Evolutionary conservation across 1,284 basidiomycete genomes (phyloP), one percentile per base, ranked within the genome.

Genomic region (Puccinia hordei): DNA sequence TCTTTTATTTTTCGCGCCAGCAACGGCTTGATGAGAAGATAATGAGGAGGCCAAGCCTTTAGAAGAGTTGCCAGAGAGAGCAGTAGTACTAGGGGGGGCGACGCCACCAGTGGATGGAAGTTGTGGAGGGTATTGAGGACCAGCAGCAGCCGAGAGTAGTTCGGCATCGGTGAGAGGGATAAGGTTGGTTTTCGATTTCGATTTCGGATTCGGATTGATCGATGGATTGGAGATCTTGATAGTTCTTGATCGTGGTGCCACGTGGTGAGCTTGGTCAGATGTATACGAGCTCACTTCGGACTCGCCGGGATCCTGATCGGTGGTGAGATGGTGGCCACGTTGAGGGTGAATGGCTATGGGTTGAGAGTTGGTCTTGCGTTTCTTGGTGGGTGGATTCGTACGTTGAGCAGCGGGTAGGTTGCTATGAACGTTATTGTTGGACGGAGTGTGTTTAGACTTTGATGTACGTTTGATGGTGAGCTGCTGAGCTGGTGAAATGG

Each of bases 141-240:
- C 57, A 33, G 57, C 57, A 30, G 76, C 76, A n/a, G 66, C 66
- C 3, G 76, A 69, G 35, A 78, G 66, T 24, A 78, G 41, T 69
- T 78, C 76, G 38, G 76, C 76, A 61, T 78, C 76, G n/a, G 66
- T 57, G 13, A 78, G 53, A 44, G 76, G 76, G 4, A 46, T 27
- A 17, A 78, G 33, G n/a, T 78, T 69, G 9, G 66, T 22, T 78
- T 41, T 68, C 51, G 35, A 13, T 24, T 59, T 71, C n/a, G 38
- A 46, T 6, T 77, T 66, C n/a, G 63, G 63, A 33, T 77, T 66
- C n/a, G 63, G 63, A 33, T 51, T 76, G 53, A 57, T 46, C 15
- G n/a, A 46, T 22, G 57, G 53, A 4, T 74, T 13, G 63, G 44
- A 0, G 33, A 46, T 30, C 19, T 65, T 65, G 44, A 66, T 76